These are phyloP conservation scores for Tetragonia tetragonoides DNA, from an alignment of 148 eudicot genomes.

Conservation along the genomic window DNA sequence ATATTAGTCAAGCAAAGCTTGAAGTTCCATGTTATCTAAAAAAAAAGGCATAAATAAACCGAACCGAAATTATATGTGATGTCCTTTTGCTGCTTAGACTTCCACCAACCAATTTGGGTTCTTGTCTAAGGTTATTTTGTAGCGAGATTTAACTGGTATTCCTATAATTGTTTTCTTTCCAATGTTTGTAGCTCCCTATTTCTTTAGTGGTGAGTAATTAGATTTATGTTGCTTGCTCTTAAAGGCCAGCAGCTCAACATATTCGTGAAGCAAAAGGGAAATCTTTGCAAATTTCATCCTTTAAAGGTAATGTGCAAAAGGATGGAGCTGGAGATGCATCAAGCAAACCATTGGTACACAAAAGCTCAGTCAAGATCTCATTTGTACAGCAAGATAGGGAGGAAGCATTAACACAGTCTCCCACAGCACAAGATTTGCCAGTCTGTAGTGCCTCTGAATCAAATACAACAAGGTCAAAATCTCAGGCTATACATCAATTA, in stretches of 20 bases:
- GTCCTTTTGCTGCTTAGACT: background rate
- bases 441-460: constrained; percentile 42
- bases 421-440: constrained; percentile 41
- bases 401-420: constrained; percentile 38
- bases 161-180: background rate
- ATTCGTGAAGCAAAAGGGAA: constrained; percentile 42
- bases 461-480: constrained; percentile 37
- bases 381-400: constrained; percentile 49
- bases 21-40: no score
- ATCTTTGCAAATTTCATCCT: constrained; percentile 54
- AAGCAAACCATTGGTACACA: constrained; percentile 42
- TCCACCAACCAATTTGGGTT: background rate
- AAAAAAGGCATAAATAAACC: background rate
- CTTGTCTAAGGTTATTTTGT: background rate
- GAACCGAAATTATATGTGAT: background rate
- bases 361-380: constrained; percentile 50
- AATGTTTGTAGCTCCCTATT: background rate
- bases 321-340: constrained; percentile 48
- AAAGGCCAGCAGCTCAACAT: constrained; percentile 46
- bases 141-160: background rate
- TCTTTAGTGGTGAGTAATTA: background rate
- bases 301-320: constrained; percentile 56
- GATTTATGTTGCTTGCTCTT: constrained; percentile 26
- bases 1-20: no score
- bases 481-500: constrained; percentile 54